Percentiles rank a stretch among this genome's conserved stretches.
Conservation (phyloP, 176 grass and related monocot species). For the Triticum timopheevii region DNA sequence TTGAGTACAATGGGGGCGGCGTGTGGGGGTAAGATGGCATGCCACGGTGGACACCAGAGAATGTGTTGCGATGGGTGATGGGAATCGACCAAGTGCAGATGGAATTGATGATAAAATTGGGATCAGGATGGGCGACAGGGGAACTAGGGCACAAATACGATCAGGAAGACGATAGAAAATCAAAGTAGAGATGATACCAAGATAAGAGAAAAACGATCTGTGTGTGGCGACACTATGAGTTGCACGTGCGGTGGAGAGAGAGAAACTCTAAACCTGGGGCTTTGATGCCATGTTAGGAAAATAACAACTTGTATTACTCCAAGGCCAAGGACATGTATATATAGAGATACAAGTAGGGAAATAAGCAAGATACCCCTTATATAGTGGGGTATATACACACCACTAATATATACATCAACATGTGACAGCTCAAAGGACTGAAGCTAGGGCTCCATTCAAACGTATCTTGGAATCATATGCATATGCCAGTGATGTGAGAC, state of each 20-base stretch:
- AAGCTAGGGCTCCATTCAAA: background rate
- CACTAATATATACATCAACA: background rate
- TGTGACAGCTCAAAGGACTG: background rate
- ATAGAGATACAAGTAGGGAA: background rate
- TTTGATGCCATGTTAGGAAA: background rate
- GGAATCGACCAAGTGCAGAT: too few species aligned
- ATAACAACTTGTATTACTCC: background rate
- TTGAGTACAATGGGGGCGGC: too few species aligned
- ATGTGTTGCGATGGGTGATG: too few species aligned
- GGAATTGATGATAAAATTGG: background rate
- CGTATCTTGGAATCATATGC: background rate
- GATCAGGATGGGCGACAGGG: background rate
- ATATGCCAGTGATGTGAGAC: background rate
- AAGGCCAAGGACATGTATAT: background rate
- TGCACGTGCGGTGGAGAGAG: background rate
- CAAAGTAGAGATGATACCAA: background rate
- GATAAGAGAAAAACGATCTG: background rate
- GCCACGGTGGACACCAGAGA: too few species aligned
- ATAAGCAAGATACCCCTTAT: background rate
- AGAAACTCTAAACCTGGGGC: background rate
- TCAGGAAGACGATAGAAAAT: background rate
- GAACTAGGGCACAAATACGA: background rate
- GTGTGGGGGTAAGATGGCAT: too few species aligned
- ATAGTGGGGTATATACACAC: background rate
- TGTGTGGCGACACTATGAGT: background rate